A percentile compares a stretch with the other conserved stretches of the same genome.
Evolutionary conservation across 2,329 filamentous ascomycete species (phyloP).

Genomic region (Thielaviopsis ethacetica): DNA sequence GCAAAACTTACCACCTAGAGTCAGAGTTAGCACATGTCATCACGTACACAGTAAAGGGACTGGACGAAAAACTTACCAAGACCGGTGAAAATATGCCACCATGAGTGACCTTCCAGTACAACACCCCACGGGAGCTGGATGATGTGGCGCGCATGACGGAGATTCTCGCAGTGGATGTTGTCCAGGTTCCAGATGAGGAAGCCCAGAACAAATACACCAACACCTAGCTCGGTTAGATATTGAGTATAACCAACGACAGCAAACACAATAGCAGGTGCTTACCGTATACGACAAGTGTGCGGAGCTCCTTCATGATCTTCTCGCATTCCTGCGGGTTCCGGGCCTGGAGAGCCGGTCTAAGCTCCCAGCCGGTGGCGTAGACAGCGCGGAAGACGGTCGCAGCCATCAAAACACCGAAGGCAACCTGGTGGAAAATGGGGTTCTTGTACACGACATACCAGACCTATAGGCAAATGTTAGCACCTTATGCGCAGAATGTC

Average conservation of each 20-base stretch:
- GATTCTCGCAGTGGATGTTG: conserved; percentile 52
- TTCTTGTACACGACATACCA: conserved; percentile 69
- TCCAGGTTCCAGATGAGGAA: conserved; percentile 69
- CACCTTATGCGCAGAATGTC: background rate
- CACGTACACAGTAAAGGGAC: background rate
- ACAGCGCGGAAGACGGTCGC: conserved; percentile 57
- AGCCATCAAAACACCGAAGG: conserved; percentile 56
- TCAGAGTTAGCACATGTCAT: background rate
- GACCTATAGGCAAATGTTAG: conserved; percentile 16
- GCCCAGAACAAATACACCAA: conserved; percentile 56
- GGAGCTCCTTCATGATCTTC: conserved; percentile 44
- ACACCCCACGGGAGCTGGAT: conserved; percentile 68
- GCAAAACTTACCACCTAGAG: conserved; percentile 2
- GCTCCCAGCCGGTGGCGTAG: conserved; percentile 48
- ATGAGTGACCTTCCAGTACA: conserved; percentile 41
- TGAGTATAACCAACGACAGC: background rate
- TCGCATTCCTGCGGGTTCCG: conserved; percentile 33
- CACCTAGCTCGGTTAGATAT: conserved; percentile 25
- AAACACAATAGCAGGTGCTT: conserved; percentile 11
- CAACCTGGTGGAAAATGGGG: conserved; percentile 67
- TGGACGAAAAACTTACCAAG: conserved; percentile 30
- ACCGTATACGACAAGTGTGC: conserved; percentile 50
- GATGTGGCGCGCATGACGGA: conserved; percentile 48
- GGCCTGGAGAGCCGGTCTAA: conserved; percentile 29
- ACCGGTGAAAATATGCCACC: conserved; percentile 68